A percentile compares a stretch with the other conserved stretches of the same genome.
Evolutionary conservation across 1,284 basidiomycete species (phyloP).

Genomic region (Cutaneotrichosporon arboriforme): DNA sequence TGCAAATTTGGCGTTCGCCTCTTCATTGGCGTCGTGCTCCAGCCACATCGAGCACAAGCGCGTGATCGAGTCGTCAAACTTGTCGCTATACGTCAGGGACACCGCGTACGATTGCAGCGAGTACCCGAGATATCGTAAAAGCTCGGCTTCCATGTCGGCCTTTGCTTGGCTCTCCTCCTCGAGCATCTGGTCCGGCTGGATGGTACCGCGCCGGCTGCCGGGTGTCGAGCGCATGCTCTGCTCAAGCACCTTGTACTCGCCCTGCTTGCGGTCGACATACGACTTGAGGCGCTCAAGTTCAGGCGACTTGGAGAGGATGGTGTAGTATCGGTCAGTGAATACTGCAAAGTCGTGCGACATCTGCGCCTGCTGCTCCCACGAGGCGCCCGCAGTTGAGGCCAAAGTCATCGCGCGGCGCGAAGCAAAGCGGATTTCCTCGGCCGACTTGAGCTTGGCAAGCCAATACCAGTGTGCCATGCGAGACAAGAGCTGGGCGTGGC

Average conservation of each 20-base stretch:
- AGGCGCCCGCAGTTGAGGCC: slow-evolving; percentile 9
- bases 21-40: slow-evolving; percentile 53
- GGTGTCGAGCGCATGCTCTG: slow-evolving; percentile 21
- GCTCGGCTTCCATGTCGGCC: slow-evolving; percentile 57
- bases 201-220: slow-evolving; percentile 20
- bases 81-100: slow-evolving; percentile 63
- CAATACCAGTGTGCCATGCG: slow-evolving; percentile 80
- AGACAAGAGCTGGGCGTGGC: slow-evolving; percentile 8
- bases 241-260: slow-evolving; percentile 28
- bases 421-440: slow-evolving; percentile 67
- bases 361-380: slow-evolving; percentile 52
- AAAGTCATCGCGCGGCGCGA: slow-evolving; percentile 51
- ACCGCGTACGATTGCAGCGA: slow-evolving; percentile 79
- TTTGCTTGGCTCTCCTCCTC: slow-evolving; percentile 53
- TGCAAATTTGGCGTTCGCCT: slow-evolving; percentile 54
- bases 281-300: slow-evolving; percentile 66
- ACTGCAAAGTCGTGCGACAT: slow-evolving; percentile 77
- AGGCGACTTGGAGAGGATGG: slow-evolving; percentile 61
- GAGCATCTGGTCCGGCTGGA: slow-evolving; percentile 53
- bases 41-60: slow-evolving; percentile 90
- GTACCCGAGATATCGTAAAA: slow-evolving; percentile 62
- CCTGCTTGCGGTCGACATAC: slow-evolving; percentile 64
- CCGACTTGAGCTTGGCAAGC: slow-evolving; percentile 75
- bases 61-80: slow-evolving; percentile 70
- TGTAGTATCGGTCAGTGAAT: slow-evolving; percentile 84